Evolutionary conservation across 176 grass and related monocot genomes (phyloP), one percentile per base, ranked within the genome.

Genomic region (Puya raimondii): DNA sequence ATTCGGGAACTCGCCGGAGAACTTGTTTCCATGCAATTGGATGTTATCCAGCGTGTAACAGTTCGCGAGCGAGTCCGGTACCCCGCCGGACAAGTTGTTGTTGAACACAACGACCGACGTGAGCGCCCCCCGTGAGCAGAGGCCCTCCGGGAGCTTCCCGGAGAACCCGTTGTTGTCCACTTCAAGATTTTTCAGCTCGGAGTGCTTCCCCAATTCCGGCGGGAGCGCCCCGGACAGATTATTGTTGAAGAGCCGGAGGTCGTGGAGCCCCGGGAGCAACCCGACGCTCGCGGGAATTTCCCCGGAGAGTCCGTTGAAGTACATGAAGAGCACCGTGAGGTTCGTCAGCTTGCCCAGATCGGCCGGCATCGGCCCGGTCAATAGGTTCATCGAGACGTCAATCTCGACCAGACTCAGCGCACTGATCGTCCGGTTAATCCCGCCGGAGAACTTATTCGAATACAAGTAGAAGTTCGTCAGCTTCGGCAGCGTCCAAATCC

Each of bases 401-500:
- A 80, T 68, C 53, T 33, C 1, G 2, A 26, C 51, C 33, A 80
- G 48, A 0, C 18, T 49, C 16, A 65, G 50, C 26, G 78, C 70
- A 13, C 65, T 51, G 12, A 80, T 58, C 7, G 70, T 23, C 1
- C 78, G 18, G 12, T 17, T 16, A 50, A 80, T 80, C 12, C 29
- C 10, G 11, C 64, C 71, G 11, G 64, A 29, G 3, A 80, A 67
- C 3, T 51, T 64, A 72, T 83, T 83, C 23, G 6, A 0, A 17
- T 14, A 67, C 14, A 87, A 10, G n/a, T 72, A 74, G 1, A 87
- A n/a, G 1, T 0, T 0, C 3, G 61, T 21, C 11, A 82, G 15
- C 25, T 82, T 87, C 18, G 79, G 18, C 26, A 87, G 22, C 2
- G 66, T 52, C 76, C 85, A 88, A 50, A 88, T 73, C 63, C 64